These are phyloP conservation scores for Keithomyces neogunnii DNA, from an alignment of 2,329 filamentous ascomycete genomes.

Conservation along the genomic window DNA sequence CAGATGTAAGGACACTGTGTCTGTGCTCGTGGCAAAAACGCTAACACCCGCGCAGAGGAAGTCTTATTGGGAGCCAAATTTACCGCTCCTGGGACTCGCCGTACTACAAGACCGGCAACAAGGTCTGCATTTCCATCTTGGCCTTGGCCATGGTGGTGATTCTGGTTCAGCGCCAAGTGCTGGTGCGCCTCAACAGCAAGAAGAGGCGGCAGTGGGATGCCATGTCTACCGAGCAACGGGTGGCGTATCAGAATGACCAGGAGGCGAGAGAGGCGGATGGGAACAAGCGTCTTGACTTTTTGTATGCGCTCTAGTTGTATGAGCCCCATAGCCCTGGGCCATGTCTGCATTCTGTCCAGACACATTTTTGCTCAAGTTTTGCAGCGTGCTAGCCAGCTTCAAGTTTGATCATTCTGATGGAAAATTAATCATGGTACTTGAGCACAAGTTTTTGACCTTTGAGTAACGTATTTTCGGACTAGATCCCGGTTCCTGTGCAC, in stretches of 20 bases:
- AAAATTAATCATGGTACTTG: too few relatives aligned
- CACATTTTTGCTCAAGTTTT: too few relatives aligned
- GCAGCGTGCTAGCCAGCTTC: too few relatives aligned
- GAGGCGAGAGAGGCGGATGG: too few relatives aligned
- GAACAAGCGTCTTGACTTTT: too few relatives aligned
- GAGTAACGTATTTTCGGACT: too few relatives aligned
- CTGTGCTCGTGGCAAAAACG: not conserved
- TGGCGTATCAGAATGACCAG: conserved; percentile 30
- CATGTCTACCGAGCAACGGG: conserved; percentile 35
- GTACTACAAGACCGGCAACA: conserved; percentile 50
- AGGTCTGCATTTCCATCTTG: conserved; percentile 44
- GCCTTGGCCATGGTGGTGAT: conserved; percentile 41
- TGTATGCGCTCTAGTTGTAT: too few relatives aligned
- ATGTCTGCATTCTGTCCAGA: too few relatives aligned
- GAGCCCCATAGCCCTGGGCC: too few relatives aligned
- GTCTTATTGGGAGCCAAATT: conserved; percentile 35
- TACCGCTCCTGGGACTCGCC: conserved; percentile 44
- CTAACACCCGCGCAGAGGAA: conserved; percentile 20
- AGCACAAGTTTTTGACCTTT: too few relatives aligned
- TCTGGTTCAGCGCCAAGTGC: conserved; percentile 35
- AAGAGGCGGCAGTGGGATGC: conserved; percentile 37
- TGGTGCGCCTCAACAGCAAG: conserved; percentile 37
- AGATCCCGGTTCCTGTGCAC: too few relatives aligned
- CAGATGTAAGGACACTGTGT: conserved; percentile 23
- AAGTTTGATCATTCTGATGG: too few relatives aligned